Base-by-base conservation (phyloP, 371 early-diverging fungal genomes). In the Mortierella sp. region DNA sequence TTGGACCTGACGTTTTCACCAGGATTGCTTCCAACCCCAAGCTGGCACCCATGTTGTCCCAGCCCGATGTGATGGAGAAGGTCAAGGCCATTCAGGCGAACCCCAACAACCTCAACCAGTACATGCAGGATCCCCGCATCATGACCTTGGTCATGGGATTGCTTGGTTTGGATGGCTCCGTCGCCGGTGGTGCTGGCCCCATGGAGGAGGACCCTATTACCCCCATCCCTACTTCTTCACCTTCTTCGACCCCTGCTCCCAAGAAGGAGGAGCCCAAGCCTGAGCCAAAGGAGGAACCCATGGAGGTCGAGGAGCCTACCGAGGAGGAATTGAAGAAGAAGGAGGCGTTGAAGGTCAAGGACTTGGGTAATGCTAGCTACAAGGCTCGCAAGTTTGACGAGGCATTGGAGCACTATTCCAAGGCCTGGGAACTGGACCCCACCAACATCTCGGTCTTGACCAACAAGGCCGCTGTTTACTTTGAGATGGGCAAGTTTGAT, bases 401-500 rank as follows among this genome's bases (percentile, higher is more conserved):
- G 66, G 99, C 99, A 12, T 80, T 99, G 58, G 81, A 83, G 51
- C 93, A 96, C 81, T 99, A 99, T 82, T 83, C 87, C 82, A 91
- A 92, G 83, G 99, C 99, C n/a, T 95, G 89, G 82, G 94, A 93
- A 68, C 83, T 95, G 70, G 96, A 97, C 81, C 74, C 88, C 60
- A 91, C 94, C 71, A 96, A 98, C 76, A 85, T 97, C 56, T 93
- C 97, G 43, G 90, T 97, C 66, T 88, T 96, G 82, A 97, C 96
- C 69, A 99, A 99, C 91, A 98, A 97, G 81, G 90, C 95, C 59
- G 95, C 99, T 70, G 98, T 97, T 28, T 89, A 91, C 68, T 98
- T 95, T 83, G 99, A 99, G 84, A 91, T 94, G 89, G 95, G 91
- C 65, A 90, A 93, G 45, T 97, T 84, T 79, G 91, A 96, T 7